Conservation (phyloP, 352 stramenopile species). For the Thraustochytrium striatum region DNA sequence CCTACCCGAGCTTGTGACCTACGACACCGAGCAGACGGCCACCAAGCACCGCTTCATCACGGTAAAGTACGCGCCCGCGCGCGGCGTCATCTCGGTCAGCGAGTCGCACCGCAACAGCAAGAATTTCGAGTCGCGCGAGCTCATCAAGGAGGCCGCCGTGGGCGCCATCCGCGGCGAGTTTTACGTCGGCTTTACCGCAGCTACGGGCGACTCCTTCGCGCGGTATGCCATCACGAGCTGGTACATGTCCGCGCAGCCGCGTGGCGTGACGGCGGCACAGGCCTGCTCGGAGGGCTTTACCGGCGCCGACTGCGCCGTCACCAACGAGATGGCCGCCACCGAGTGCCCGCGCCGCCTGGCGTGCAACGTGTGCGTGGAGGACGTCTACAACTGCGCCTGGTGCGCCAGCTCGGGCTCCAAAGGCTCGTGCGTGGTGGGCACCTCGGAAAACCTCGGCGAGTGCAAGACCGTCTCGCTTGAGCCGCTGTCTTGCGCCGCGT, state of each 20-base stretch:
- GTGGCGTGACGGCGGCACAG: not conserved
- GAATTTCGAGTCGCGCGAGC: not conserved
- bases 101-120: conserved; percentile 10
- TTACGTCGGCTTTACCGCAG: conserved; percentile 29
- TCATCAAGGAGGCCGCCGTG: not conserved
- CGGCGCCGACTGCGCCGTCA: conserved; percentile 1
- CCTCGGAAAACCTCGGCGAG: conserved; percentile 17
- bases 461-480: conserved; percentile 22
- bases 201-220: conserved; percentile 24
- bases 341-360: conserved; percentile 26
- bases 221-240: conserved; percentile 22
- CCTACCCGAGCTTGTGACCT: not conserved
- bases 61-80: not conserved
- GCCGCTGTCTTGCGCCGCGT: conserved; percentile 18
- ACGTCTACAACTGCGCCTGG: conserved; percentile 46
- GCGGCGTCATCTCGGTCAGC: not conserved
- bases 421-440: conserved; percentile 11
- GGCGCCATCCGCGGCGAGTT: not conserved
- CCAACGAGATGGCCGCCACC: not conserved
- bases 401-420: not conserved
- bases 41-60: not conserved
- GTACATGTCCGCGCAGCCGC: not conserved
- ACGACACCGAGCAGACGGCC: not conserved
- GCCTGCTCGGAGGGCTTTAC: conserved; percentile 4
- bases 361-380: conserved; percentile 38